Evolutionary conservation across 495 filamentous ascomycete species (phyloP).

Genomic region (Aspergillus affinis): DNA sequence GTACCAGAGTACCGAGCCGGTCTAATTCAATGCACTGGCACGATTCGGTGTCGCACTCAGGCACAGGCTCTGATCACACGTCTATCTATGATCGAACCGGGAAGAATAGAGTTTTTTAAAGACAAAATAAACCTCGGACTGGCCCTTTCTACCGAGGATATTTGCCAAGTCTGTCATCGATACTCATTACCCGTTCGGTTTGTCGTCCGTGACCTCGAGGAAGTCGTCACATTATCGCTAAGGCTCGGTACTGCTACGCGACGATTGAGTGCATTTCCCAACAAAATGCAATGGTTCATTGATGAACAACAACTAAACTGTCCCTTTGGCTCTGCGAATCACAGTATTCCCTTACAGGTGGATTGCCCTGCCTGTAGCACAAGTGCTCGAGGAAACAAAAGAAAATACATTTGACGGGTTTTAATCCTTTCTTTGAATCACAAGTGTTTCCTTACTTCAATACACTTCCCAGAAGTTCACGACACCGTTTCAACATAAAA

Average conservation of each 20-base stretch:
- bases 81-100: slow-evolving; percentile 4
- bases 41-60: slow-evolving; percentile 8
- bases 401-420: neutral
- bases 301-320: slow-evolving; percentile 11
- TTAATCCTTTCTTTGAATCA: neutral
- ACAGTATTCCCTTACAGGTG: neutral
- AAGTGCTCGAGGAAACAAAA: neutral
- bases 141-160: slow-evolving; percentile 4
- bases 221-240: slow-evolving; percentile 10
- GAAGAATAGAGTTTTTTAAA: slow-evolving; percentile 7
- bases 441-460: neutral
- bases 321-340: slow-evolving; percentile 8
- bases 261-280: slow-evolving; percentile 11
- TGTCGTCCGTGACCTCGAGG: slow-evolving; percentile 9
- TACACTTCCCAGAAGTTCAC: neutral
- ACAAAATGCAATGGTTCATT: slow-evolving; percentile 11
- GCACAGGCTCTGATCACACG: slow-evolving; percentile 5
- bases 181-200: slow-evolving; percentile 11
- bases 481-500: no score
- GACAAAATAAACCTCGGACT: slow-evolving; percentile 9
- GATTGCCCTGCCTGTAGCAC: neutral
- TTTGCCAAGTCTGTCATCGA: slow-evolving; percentile 8
- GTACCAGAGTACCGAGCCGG: slow-evolving; percentile 7
- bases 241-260: slow-evolving; percentile 2
- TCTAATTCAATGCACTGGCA: slow-evolving; percentile 5